Base-by-base conservation (phyloP, 345 rosid genomes). In the Hevea brasiliensis region DNA sequence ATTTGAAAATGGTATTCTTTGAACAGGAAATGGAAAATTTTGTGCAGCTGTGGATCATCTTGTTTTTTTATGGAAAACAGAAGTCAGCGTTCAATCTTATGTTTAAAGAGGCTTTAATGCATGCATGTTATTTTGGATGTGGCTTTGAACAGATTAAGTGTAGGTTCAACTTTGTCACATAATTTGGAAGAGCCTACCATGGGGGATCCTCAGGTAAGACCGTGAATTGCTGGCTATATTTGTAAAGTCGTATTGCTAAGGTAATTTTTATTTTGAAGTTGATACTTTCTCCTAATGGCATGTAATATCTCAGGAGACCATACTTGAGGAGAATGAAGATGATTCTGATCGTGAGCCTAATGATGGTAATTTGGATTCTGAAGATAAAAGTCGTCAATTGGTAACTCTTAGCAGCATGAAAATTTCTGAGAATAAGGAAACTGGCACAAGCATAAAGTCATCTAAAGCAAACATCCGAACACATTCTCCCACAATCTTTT, bases 161-260 rank as follows among this genome's bases (percentile, higher is more conserved):
- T 18, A 37, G 68, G 77, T 57, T 79, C 89, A 29, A 55, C 37
- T 7, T 26, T 68, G 17, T 68, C 81, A 40, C 77, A 64, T 65
- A 23, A 74, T 61, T 24, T 63, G 35, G 85, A 82, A 63, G 85
- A 84, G 54, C 74, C 83, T 72, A 60, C 78, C 20, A 9, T 48
- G 1, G 74, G 79, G 74, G 81, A 78, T 77, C 72, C 78, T 72
- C 83, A 72, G 27, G 90, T 89, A 78, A 84, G 86, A 55, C 70
- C 44, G 67, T 62, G 4, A 58, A 9, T 1, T 48, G 15, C 27
- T 17, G 20, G 14, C 5, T 35, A 59, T 32, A 37, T 8, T 21
- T 45, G 11, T 18, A 56, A 15, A 10, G 12, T 68, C 53, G 8
- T 14, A 47, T 32, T 50, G 61, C 60, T 18, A 24, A 48, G 18